A percentile compares a stretch with the other conserved stretches of the same genome.
These are phyloP conservation scores for Biscutella laevigata DNA, from an alignment of 441 rosid genomes.

Conservation along the genomic window DNA sequence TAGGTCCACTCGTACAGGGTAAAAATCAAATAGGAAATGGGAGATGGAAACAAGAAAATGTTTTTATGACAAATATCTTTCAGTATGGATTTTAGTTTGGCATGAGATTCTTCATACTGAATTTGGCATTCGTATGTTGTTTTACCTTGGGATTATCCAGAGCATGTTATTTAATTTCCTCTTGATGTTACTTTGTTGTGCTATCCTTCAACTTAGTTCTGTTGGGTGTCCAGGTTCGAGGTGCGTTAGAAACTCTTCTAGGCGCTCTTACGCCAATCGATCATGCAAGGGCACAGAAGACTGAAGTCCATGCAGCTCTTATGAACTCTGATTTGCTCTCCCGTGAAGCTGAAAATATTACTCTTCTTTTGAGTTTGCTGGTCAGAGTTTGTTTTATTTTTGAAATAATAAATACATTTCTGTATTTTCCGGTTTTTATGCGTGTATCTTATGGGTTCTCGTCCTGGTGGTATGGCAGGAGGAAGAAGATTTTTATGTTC, in stretches of 20 bases:
- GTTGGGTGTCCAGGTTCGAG: slow-evolving; percentile 53
- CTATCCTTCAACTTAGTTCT: slow-evolving; percentile 3
- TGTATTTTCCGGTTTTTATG: background rate
- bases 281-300: slow-evolving; percentile 62
- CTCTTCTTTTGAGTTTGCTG: slow-evolving; percentile 87
- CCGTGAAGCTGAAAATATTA: slow-evolving; percentile 82
- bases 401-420: background rate
- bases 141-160: background rate
- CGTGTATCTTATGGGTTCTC: background rate
- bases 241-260: slow-evolving; percentile 89
- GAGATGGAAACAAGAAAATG: background rate
- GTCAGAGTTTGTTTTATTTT: slow-evolving; percentile 29
- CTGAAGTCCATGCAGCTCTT: slow-evolving; percentile 78
- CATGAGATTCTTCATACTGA: background rate
- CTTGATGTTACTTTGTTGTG: background rate
- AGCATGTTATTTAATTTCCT: background rate
- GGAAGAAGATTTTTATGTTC: slow-evolving; percentile 91
- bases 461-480: slow-evolving; percentile 41
- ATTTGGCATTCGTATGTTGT: background rate
- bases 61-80: background rate
- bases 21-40: background rate
- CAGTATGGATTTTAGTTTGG: slow-evolving; percentile 3
- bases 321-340: slow-evolving; percentile 96
- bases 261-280: slow-evolving; percentile 79
- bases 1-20: background rate